Evolutionary conservation across 768 basidiomycete genomes (phyloP).

Genomic region (Bullera alba): DNA sequence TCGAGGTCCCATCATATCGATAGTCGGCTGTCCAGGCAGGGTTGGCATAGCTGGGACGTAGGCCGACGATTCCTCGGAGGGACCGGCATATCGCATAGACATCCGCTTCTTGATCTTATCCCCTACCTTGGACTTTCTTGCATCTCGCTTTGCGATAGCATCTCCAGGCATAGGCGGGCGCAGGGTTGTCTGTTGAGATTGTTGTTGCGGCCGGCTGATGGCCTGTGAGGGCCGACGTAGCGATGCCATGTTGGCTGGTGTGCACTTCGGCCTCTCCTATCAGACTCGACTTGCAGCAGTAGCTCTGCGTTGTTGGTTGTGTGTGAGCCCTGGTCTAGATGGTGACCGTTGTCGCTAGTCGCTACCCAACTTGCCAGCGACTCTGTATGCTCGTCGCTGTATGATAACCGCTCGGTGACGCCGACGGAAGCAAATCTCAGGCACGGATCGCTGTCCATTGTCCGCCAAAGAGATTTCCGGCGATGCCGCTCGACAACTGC

Average conservation of each 20-base stretch:
- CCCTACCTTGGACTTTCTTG: slow-evolving; percentile 54
- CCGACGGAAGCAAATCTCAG: too few relatives aligned
- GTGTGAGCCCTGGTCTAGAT: too few relatives aligned
- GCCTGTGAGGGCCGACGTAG: slow-evolving; percentile 1
- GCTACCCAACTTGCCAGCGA: too few relatives aligned
- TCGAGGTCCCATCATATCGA: not conserved
- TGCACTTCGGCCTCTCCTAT: too few relatives aligned
- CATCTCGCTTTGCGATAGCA: slow-evolving; percentile 12
- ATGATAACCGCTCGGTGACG: too few relatives aligned
- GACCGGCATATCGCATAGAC: slow-evolving; percentile 76
- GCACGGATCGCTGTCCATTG: too few relatives aligned
- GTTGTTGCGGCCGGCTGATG: not conserved
- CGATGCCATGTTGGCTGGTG: slow-evolving; percentile 2
- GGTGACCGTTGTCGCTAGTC: too few relatives aligned
- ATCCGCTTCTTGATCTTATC: slow-evolving; percentile 96
- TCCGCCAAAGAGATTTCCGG: too few relatives aligned
- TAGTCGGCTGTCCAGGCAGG: slow-evolving; percentile 16
- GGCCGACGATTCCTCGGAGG: not conserved
- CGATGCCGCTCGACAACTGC: too few relatives aligned
- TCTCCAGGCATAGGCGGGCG: not conserved
- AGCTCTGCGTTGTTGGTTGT: too few relatives aligned
- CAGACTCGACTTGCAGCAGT: too few relatives aligned
- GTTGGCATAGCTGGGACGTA: slow-evolving; percentile 7
- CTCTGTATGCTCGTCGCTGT: too few relatives aligned
- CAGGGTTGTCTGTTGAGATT: not conserved